Conservation (phyloP, 2,329 filamentous ascomycete species). For the Pseudocercospora fijiensis region DNA sequence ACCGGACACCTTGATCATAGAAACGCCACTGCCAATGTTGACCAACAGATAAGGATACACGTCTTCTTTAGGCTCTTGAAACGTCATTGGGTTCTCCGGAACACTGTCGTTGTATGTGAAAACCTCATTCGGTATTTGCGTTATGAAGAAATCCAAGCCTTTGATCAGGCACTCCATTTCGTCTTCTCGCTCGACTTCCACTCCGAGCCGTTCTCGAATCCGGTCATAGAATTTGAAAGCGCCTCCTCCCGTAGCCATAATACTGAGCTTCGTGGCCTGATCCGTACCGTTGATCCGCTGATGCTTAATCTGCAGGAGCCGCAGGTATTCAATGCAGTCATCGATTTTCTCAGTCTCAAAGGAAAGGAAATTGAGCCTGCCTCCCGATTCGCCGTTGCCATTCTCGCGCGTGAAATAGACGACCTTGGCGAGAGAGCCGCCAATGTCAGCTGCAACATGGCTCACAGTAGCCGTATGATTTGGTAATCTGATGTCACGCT, state of each 20-base stretch:
- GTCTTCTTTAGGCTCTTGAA: conserved; percentile 71
- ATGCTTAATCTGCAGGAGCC: conserved; percentile 79
- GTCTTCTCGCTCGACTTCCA: conserved; percentile 88
- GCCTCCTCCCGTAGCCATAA: conserved; percentile 94
- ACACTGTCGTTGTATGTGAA: conserved; percentile 87
- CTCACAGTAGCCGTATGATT: conserved; percentile 94
- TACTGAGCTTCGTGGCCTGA: conserved; percentile 62
- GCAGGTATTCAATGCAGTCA: conserved; percentile 89
- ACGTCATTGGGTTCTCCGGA: conserved; percentile 74
- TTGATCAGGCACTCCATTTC: conserved; percentile 96
- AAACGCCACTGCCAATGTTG: conserved; percentile 96
- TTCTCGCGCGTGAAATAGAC: conserved; percentile 92
- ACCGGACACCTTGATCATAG: conserved; percentile 94
- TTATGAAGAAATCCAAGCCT: conserved; percentile 98
- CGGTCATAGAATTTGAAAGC: conserved; percentile 96
- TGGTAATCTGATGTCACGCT: conserved; percentile 90
- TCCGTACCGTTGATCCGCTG: conserved; percentile 56
- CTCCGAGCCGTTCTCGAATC: conserved; percentile 77
- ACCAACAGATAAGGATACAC: conserved; percentile 97
- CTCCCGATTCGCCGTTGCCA: conserved; percentile 65
- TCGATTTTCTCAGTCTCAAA: conserved; percentile 96
- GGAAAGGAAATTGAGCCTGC: conserved; percentile 88
- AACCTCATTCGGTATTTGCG: conserved; percentile 92
- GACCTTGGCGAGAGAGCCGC: conserved; percentile 90
- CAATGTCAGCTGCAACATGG: conserved; percentile 97